Base-by-base conservation (phyloP, 805 yeast genomes). In the Lipomyces oligophaga region DNA sequence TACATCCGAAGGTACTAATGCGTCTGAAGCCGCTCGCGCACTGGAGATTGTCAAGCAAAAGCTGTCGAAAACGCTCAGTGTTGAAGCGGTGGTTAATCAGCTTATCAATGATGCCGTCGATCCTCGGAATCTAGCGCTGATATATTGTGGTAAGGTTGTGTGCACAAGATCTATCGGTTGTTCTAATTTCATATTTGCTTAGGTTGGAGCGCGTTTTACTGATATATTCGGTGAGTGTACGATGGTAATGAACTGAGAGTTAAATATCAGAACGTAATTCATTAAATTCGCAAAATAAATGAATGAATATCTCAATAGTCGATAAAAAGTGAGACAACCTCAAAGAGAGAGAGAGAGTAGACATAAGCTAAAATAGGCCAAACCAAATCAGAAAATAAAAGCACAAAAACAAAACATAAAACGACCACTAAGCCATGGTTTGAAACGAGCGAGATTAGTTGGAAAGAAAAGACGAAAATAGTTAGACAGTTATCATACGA, bases 81-180 rank as follows among this genome's bases (percentile, higher is more conserved):
- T 78, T 5, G 96, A 88, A 58, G 95, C 97, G 0, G 78, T 79
- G 0, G 90, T 90, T 1, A 75, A 90, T 45, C 93, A 85, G 59
- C 67, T 90, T 53, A 79, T 89, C 5, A 79, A 78, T 35, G 84
- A 83, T 48, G 96, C 98, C 0, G 72, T 80, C 0, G 81, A 79
- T 60, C 70, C 73, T 4, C 66, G 71, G 4, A 86, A 87, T 56
- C 67, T 93, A 38, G 83, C 93, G 0, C 63, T 81, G 21, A 78
- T 93, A 4, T 93, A 79, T 62, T 73, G 79, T 61, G 97, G 97
- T 1, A 83, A 94, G 96, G 45, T 8, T 5, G 20, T 4, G 11
- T 18, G 3, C 18, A 6, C 16, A 10, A 2, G n/a, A 10, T 26
- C 13, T 10, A 10, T 8, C 13, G 8, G 30, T 26, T 13, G 8